Evolutionary conservation across 306 rosid species (phyloP).

Genomic region (Inga laurina): DNA sequence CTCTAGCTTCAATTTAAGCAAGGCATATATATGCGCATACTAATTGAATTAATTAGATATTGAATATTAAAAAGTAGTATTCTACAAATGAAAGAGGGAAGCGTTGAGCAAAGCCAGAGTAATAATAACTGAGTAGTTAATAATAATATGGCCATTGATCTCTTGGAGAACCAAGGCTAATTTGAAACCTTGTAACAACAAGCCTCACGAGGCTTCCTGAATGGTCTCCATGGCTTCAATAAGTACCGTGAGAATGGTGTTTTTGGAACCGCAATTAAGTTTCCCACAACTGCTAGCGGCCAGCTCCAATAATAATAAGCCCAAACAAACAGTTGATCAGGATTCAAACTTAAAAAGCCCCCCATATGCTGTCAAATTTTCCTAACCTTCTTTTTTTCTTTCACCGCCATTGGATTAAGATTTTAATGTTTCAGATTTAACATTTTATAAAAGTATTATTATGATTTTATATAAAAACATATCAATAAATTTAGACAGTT

Average conservation of each 20-base stretch:
- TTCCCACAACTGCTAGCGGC: conserved; percentile 85
- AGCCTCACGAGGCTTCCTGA: conserved; percentile 30
- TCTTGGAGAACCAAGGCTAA: conserved; percentile 9
- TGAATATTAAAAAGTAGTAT: background rate
- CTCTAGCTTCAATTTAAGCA: too few relatives aligned
- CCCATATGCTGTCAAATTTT: too few relatives aligned
- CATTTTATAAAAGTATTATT: too few relatives aligned
- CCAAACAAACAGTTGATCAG: background rate
- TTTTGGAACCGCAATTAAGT: conserved; percentile 78
- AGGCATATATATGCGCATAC: background rate
- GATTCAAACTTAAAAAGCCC: background rate
- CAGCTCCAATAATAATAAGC: conserved; percentile 54
- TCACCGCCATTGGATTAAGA: too few relatives aligned
- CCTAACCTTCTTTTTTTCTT: too few relatives aligned
- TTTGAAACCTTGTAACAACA: background rate
- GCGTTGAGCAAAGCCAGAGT: background rate
- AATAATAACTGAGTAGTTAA: background rate
- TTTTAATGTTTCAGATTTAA: too few relatives aligned
- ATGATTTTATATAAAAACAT: too few relatives aligned
- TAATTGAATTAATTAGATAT: background rate
- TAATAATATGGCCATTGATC: background rate
- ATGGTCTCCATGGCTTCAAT: conserved; percentile 36
- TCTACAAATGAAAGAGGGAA: background rate
- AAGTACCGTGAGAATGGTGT: conserved; percentile 56
- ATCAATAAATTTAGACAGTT: background rate